Evolutionary conservation across 305 asterid species (phyloP), one percentile per base, ranked within the genome.

Genomic region (Caryopteris hybrid): DNA sequence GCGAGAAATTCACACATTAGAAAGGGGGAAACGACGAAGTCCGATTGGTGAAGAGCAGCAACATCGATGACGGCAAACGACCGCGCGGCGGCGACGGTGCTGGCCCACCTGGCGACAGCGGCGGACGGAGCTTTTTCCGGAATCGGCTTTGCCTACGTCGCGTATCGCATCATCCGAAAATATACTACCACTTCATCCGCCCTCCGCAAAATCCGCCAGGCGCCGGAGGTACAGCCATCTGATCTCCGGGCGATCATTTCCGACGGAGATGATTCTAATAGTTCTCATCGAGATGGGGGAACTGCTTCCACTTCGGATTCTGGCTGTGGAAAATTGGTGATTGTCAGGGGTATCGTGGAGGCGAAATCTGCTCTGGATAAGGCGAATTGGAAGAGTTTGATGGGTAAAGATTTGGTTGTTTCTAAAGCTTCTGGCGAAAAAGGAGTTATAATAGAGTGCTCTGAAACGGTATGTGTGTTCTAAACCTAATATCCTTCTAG

Each of bases 91-190:
- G 90, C 81, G 29, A 92, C 89, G 63, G 73, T 77, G 56, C 73
- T 87, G 17, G 74, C 86, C 16, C 89, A 83, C 68, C 69, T 88
- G 17, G 78, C 83, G 6, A 62, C 82, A 66, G 83, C 84, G 38
- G 96, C 91, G 52, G 97, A 92, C 72, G 97, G 97, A 6, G 96
- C 95, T 4, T 55, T 86, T 10, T 74, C 88, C 17, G 98, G 98
- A 34, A 4, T 92, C 55, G 92, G 88, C 67, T 66, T 86, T 39
- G 90, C 96, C 12, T 90, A 86, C 80, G 81, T 80, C 48, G 88
- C 95, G 3, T 85, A 82, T 45, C 87, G 97, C 17, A 77, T 86
- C 78, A 51, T 88, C 52, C 80, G 88, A 63, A 86, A 85, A 17
- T 82, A 78, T 71, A 53, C 69, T 6, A 61, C 81, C 57, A 76